Evolutionary conservation across 495 filamentous ascomycete genomes (phyloP).

Genomic region (Amphirosellinia nigrospora): DNA sequence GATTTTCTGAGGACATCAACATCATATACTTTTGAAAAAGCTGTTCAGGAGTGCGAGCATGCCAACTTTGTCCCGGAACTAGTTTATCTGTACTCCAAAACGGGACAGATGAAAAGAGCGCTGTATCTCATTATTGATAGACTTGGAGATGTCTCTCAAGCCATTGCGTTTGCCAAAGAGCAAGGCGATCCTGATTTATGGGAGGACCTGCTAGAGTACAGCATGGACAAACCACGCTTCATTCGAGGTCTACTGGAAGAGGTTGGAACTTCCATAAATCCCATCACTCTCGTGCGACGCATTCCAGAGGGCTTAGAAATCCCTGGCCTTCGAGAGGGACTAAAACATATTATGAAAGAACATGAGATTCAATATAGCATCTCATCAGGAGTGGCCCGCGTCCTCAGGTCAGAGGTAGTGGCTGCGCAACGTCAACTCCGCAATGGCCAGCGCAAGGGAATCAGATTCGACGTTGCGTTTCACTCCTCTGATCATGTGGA

Average conservation of each 20-base stretch:
- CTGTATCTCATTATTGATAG: constrained; percentile 89
- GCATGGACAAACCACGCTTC: constrained; percentile 95
- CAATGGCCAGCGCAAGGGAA: constrained; percentile 76
- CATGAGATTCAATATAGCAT: constrained; percentile 93
- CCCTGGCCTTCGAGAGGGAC: constrained; percentile 81
- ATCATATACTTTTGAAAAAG: constrained; percentile 81
- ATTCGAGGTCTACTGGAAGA: constrained; percentile 92
- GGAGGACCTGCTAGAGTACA: constrained; percentile 93
- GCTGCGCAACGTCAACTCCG: constrained; percentile 78
- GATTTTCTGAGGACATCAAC: constrained; percentile 84
- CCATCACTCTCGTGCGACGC: constrained; percentile 83
- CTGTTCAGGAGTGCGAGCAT: constrained; percentile 78
- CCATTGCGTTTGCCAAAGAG: constrained; percentile 91
- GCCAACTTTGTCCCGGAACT: constrained; percentile 83
- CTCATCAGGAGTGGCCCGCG: constrained; percentile 84
- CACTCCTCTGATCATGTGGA: constrained; percentile 49
- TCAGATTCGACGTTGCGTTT: constrained; percentile 81
- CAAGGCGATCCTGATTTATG: constrained; percentile 90
- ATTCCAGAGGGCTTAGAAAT: constrained; percentile 93
- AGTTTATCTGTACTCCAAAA: constrained; percentile 92
- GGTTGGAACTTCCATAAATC: constrained; percentile 90
- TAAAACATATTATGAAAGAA: constrained; percentile 86
- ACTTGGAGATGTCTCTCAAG: constrained; percentile 84
- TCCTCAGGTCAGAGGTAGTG: constrained; percentile 85
- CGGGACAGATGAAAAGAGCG: constrained; percentile 87